Percentiles rank a stretch among this genome's conserved stretches.
Conservation (phyloP, 352 stramenopile species). For the Pythium brassicae region DNA sequence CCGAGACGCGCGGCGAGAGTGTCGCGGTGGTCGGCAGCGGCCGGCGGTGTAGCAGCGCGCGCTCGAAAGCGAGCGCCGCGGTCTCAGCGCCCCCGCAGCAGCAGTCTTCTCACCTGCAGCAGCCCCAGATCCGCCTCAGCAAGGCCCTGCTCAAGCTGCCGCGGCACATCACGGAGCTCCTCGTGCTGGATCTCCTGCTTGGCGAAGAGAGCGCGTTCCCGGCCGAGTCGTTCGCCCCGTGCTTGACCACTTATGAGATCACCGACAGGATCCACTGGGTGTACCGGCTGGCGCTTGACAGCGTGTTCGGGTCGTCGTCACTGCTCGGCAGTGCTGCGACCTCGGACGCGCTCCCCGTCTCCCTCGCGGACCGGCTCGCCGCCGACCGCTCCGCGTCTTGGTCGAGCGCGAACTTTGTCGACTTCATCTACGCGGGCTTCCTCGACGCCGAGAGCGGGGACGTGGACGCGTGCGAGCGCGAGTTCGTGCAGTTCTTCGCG, state of each 20-base stretch:
- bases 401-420: conserved; percentile 25
- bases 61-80: conserved; percentile 2
- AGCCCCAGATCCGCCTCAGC: conserved; percentile 23
- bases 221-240: conserved; percentile 17
- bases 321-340: background rate
- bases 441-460: conserved; percentile 21
- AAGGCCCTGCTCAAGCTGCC: conserved; percentile 31
- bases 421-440: conserved; percentile 26
- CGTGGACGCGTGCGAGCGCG: conserved; percentile 18
- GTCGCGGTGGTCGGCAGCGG: conserved; percentile 20
- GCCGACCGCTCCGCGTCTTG: conserved; percentile 11
- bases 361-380: background rate
- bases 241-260: conserved; percentile 28
- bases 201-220: conserved; percentile 9
- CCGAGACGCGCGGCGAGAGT: conserved; percentile 1
- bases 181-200: conserved; percentile 18
- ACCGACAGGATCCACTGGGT: conserved; percentile 28
- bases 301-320: conserved; percentile 2
- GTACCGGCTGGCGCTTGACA: conserved; percentile 21
- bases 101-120: background rate
- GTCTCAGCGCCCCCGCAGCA: background rate
- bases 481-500: conserved; percentile 34
- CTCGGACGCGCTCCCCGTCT: conserved; percentile 4
- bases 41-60: conserved; percentile 14
- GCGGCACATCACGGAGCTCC: conserved; percentile 24